Evolutionary conservation across 768 basidiomycete species (phyloP).

Genomic region (Termitomyces sp.): DNA sequence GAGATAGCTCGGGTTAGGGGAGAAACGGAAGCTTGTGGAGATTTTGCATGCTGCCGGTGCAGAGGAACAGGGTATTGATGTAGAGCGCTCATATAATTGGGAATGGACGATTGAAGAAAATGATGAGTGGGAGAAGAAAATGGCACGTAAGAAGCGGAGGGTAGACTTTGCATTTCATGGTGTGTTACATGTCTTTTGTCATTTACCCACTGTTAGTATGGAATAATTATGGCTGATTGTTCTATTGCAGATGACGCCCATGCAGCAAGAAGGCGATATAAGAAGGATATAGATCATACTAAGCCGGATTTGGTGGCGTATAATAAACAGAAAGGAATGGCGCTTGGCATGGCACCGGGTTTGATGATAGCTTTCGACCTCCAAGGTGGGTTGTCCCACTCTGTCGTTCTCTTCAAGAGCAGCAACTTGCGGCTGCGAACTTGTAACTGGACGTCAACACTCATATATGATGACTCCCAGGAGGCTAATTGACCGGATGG

Average conservation of each 20-base stretch:
- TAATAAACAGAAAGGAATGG: constrained; percentile 84
- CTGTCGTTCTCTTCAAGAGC: constrained; percentile 41
- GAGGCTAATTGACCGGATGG: constrained; percentile 93
- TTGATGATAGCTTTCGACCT: constrained; percentile 57
- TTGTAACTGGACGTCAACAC: constrained; percentile 89
- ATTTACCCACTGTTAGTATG: neutral
- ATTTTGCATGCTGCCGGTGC: constrained; percentile 81
- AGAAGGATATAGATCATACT: constrained; percentile 84
- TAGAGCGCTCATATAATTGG: constrained; percentile 90
- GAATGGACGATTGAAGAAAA: constrained; percentile 95
- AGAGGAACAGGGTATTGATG: constrained; percentile 87
- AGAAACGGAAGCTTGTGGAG: constrained; percentile 89
- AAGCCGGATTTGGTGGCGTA: constrained; percentile 87
- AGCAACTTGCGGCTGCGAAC: constrained; percentile 68
- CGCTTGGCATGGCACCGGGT: constrained; percentile 70
- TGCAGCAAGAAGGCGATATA: constrained; percentile 84
- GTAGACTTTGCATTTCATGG: constrained; percentile 92
- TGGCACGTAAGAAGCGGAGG: constrained; percentile 73
- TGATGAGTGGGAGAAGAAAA: constrained; percentile 93
- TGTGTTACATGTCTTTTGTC: constrained; percentile 31
- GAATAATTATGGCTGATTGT: neutral
- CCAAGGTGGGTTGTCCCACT: constrained; percentile 41
- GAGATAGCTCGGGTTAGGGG: constrained; percentile 80
- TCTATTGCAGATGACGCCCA: constrained; percentile 73
- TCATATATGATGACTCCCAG: constrained; percentile 90